Percentiles rank a stretch among this genome's conserved stretches.
These are phyloP conservation scores for Maudiozyma barnettii DNA, from an alignment of 805 yeast species.

Conservation along the genomic window DNA sequence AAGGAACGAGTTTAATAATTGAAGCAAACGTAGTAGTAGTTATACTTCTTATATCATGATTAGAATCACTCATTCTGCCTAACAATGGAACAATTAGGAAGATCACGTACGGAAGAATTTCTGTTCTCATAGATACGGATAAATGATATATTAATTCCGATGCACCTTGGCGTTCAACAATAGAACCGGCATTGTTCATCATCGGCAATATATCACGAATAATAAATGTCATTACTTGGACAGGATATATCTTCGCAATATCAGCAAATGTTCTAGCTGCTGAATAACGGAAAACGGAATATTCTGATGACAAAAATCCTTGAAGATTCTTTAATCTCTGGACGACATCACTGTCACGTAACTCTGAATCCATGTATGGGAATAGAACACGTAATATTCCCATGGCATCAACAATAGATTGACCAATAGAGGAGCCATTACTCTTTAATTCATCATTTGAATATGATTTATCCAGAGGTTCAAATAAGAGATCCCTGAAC, in stretches of 20 bases:
- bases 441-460: slow-evolving; percentile 7
- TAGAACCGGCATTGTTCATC: slow-evolving; percentile 63
- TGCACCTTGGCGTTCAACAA: slow-evolving; percentile 81
- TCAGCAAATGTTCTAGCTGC: slow-evolving; percentile 84
- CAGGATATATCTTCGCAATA: slow-evolving; percentile 58
- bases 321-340: slow-evolving; percentile 44
- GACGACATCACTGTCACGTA: slow-evolving; percentile 41
- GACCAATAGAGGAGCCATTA: slow-evolving; percentile 41
- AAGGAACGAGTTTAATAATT: slow-evolving; percentile 87
- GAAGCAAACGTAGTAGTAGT: slow-evolving; percentile 97
- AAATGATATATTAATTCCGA: slow-evolving; percentile 85
- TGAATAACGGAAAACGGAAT: slow-evolving; percentile 78
- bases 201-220: slow-evolving; percentile 74
- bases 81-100: slow-evolving; percentile 91
- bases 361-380: slow-evolving; percentile 43
- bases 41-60: slow-evolving; percentile 73
- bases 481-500: slow-evolving; percentile 53
- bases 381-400: slow-evolving; percentile 71
- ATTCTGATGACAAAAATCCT: slow-evolving; percentile 52
- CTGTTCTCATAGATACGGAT: slow-evolving; percentile 75
- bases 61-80: slow-evolving; percentile 96
- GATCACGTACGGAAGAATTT: slow-evolving; percentile 86
- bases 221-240: slow-evolving; percentile 63
- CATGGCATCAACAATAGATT: slow-evolving; percentile 72
- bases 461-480: slow-evolving; percentile 42